Conservation (phyloP, 371 early-diverging fungal species). For the Globomyces sp. region DNA sequence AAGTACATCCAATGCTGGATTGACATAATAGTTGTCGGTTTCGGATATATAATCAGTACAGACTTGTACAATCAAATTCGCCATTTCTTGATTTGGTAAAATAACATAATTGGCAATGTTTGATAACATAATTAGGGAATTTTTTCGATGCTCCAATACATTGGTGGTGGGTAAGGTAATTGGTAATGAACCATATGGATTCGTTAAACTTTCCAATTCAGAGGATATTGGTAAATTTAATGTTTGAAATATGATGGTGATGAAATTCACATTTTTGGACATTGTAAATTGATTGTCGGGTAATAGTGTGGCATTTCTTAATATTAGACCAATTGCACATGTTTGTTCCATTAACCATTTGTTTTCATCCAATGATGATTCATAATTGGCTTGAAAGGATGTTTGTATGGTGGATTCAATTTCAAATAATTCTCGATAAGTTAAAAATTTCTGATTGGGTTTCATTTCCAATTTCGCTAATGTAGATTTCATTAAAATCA, state of each 20-base stretch:
- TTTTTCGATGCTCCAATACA: constrained; percentile 11
- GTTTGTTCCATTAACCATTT: constrained; percentile 9
- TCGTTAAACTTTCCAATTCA: background rate
- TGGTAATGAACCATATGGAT: background rate
- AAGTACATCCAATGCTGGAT: constrained; percentile 6
- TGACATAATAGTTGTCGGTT: constrained; percentile 4
- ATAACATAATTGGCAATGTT: constrained; percentile 6
- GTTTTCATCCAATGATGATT: background rate
- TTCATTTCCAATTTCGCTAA: background rate
- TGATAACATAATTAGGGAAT: constrained; percentile 1
- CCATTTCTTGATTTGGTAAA: background rate
- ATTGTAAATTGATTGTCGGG: constrained; percentile 1
- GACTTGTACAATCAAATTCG: constrained; percentile 1
- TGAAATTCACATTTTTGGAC: background rate
- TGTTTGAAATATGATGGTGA: background rate
- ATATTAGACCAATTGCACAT: background rate
- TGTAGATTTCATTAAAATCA: background rate
- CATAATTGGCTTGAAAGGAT: background rate
- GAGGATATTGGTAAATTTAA: background rate
- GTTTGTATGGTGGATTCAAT: background rate
- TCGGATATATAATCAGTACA: constrained; percentile 11
- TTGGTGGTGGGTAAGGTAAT: background rate
- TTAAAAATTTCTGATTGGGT: background rate
- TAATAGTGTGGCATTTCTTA: constrained; percentile 5
- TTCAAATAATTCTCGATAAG: constrained; percentile 3